Base-by-base conservation (phyloP, 2,329 filamentous ascomycete species). In the Hypoxylon sp. region DNA sequence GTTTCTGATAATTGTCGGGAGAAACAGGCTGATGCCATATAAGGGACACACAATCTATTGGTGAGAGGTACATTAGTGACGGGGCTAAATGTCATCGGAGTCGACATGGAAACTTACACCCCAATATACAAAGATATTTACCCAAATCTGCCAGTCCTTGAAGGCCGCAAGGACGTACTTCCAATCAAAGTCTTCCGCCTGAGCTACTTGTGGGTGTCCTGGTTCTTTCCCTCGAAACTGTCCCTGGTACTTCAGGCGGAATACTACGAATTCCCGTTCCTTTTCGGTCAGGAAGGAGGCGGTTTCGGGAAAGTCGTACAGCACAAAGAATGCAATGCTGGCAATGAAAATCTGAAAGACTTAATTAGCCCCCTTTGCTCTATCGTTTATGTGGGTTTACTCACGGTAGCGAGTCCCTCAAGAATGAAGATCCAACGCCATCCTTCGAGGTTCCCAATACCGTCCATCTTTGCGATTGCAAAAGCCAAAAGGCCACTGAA, bases 221-320 rank as follows among this genome's bases (percentile, higher is more conserved):
- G 67, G 53, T 19, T 71, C 60, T 52, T 69, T 88, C 2, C 84
- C 83, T 75, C 92, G 69, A 44, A 57, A 88, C 68, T 90, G 81
- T 73, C 75, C 75, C 55, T 97, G 93, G 17, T 86, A 86, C 66
- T 89, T 90, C 21, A 97, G 82, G 0, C 93, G 87, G 15, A 87
- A 86, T 2, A 93, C 82, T 0, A 96, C 91, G 51, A 93, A 89
- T 0, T 85, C 86, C 2, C 91, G 87, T 73, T 97, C 93, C 35
- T 88, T 86, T 7, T 89, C 86, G 0, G 88, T 89, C 21, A 97
- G 84, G 76, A 97, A 97, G 0, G 73, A 86, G 0, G 93, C 92
- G 24, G 92, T 89, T 69, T 93, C 92, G 0, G 94, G 94, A 72
- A 93, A 97, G 74, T 97, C 93, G 72, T 92, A 86, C 0, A 97